Evolutionary conservation across 768 basidiomycete species (phyloP), one percentile per base, ranked within the genome.

Genomic region (Flagelloscypha sp.): DNA sequence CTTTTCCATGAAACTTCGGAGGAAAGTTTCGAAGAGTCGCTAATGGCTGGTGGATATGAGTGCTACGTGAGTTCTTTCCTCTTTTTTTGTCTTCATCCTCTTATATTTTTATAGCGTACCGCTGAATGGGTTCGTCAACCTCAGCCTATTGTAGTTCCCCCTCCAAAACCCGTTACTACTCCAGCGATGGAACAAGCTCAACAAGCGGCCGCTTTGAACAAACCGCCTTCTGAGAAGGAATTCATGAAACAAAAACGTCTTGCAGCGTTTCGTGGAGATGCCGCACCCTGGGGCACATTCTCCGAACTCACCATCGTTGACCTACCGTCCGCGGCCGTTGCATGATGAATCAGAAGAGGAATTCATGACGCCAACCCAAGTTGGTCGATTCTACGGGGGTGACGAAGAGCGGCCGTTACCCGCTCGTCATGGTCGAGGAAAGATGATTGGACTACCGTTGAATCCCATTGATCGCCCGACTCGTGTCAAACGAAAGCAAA

Each of bases 1-100:
- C 55, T 88, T 25, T 87, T 86, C 54, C 83, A 84, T 53, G 82
- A 84, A 57, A 85, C 83, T 0, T 81, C 79, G 4, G 82, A 84
- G 30, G 82, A 84, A 56, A 86, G 83, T 48, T 86, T 87, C 46
- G 84, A 87, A 48, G 84, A 87, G 57, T 82, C 82, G 45, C 54
- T 86, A 27, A 83, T 85, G 73, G 83, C 82, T 13, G 82, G 83
- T 20, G 84, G 84, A 6, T 86, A 86, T 54, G 81, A 76, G 1
- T 69, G 70, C 42, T 86, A 85, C 54, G 84, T 79, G 53, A 56
- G 76, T 61, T 30, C n/a, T 16, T 22, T 18, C 15, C 23, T 21
- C 23, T 38, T 35, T 11, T n/a, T 36, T 23, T 11, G 22, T 24
- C 21, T 24, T 18, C 35, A 27, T 27, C 15, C 23, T 17, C 13